Conservation (phyloP, 768 basidiomycete genomes). For the Leccinum broughii region DNA sequence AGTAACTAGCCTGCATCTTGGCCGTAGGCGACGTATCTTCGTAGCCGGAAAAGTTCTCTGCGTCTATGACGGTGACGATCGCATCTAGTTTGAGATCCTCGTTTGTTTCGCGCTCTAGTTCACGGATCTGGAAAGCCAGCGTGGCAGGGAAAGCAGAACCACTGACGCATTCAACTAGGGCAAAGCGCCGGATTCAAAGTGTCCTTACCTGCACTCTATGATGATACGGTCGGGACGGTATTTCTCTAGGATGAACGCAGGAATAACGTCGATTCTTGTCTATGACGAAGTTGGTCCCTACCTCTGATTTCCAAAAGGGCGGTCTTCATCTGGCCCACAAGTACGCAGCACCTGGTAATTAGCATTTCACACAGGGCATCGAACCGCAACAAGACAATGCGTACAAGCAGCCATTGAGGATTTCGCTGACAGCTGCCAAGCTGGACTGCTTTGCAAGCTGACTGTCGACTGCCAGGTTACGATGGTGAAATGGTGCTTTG, state of each 20-base stretch:
- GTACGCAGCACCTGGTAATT: conserved; percentile 76
- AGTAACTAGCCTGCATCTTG: too few relatives aligned
- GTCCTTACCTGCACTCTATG: conserved; percentile 86
- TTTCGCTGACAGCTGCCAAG: conserved; percentile 87
- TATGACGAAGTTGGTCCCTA: conserved; percentile 28
- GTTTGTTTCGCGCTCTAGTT: conserved; percentile 77
- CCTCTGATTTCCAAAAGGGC: conserved; percentile 88
- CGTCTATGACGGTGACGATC: conserved; percentile 88
- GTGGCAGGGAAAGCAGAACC: conserved; percentile 97
- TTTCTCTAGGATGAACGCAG: conserved; percentile 54
- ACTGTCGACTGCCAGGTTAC: conserved; percentile 74
- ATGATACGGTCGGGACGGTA: conserved; percentile 88
- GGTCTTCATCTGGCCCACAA: conserved; percentile 93
- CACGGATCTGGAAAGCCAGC: conserved; percentile 90
- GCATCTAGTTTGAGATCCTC: conserved; percentile 83
- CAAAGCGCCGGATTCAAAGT: neutral
- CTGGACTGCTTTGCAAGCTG: conserved; percentile 84
- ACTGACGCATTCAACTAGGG: conserved; percentile 37
- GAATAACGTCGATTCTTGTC: neutral
- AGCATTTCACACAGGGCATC: neutral
- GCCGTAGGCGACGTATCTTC: too few relatives aligned
- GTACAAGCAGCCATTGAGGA: conserved; percentile 94
- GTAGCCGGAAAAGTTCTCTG: too few relatives aligned
- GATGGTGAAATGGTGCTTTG: conserved; percentile 4
- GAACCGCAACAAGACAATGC: conserved; percentile 8